Conservation (phyloP, 306 rosid genomes). For the Lablab purpureus region DNA sequence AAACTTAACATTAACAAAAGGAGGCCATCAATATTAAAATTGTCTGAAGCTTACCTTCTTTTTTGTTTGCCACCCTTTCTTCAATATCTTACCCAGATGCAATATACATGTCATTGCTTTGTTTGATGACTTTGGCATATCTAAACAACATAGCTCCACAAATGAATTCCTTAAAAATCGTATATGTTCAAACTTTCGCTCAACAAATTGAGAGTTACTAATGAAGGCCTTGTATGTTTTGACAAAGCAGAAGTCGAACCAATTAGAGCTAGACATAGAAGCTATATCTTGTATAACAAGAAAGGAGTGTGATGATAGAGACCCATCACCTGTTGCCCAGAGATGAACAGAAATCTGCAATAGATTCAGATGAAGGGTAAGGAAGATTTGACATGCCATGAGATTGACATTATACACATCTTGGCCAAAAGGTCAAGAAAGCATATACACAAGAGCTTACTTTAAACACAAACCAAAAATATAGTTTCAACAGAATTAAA, state of each 20-base stretch:
- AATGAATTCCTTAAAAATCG: slow-evolving; percentile 75
- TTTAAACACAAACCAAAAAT: slow-evolving; percentile 8
- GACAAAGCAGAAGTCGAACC: slow-evolving; percentile 80
- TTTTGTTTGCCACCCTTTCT: slow-evolving; percentile 75
- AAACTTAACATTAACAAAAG: slow-evolving; percentile 22
- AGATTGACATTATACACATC: slow-evolving; percentile 33
- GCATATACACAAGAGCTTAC: background rate
- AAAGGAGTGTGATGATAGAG: slow-evolving; percentile 74
- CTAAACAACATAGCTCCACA: slow-evolving; percentile 82
- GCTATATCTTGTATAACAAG: slow-evolving; percentile 70
- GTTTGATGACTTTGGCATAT: slow-evolving; percentile 73
- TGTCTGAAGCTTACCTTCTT: slow-evolving; percentile 58
- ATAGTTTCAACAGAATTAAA: background rate
- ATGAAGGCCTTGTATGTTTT: slow-evolving; percentile 76
- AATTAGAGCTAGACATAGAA: slow-evolving; percentile 61
- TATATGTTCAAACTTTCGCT: slow-evolving; percentile 61
- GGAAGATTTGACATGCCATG: slow-evolving; percentile 22
- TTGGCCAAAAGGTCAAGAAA: slow-evolving; percentile 1
- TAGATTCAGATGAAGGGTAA: slow-evolving; percentile 45
- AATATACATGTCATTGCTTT: slow-evolving; percentile 66
- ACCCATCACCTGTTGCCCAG: slow-evolving; percentile 85
- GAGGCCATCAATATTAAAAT: slow-evolving; percentile 18
- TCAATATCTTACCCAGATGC: slow-evolving; percentile 73
- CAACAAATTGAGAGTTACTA: slow-evolving; percentile 69
- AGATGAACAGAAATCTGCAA: slow-evolving; percentile 83